phyloP scores from a whole-genome alignment of 1,139 yeast genomes.

The Geotrichum siamense region DNA sequence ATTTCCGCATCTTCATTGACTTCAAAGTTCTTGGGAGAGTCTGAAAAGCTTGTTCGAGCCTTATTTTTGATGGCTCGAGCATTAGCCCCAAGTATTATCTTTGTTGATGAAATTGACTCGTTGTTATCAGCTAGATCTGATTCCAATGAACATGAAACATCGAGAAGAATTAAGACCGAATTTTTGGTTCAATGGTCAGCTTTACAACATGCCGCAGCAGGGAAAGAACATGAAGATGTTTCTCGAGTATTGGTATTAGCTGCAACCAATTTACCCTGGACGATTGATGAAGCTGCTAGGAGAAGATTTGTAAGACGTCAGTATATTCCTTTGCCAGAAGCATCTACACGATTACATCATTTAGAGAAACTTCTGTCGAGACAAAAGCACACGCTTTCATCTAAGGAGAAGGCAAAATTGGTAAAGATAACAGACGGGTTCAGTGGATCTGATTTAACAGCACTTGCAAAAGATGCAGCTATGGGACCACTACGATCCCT shows the following conservation, averaged over 20 bases:
- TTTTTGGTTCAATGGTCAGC: conserved; percentile 96
- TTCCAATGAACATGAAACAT: conserved; percentile 83
- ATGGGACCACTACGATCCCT: conserved; percentile 93
- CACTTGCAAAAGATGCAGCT: conserved; percentile 94
- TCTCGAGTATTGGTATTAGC: conserved; percentile 85
- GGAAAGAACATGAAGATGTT: conserved; percentile 48
- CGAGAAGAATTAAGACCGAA: conserved; percentile 87
- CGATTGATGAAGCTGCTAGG: conserved; percentile 96
- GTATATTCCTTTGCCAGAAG: conserved; percentile 91
- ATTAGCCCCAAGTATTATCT: conserved; percentile 86
- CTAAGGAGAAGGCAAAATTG: conserved; percentile 53
- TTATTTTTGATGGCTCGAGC: conserved; percentile 78
- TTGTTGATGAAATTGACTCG: conserved; percentile 95
- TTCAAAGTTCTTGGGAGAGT: conserved; percentile 81
- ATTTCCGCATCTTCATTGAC: conserved; percentile 90
- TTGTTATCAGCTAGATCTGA: conserved; percentile 75
- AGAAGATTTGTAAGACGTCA: conserved; percentile 89
- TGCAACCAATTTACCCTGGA: conserved; percentile 97
- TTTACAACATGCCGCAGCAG: conserved; percentile 88
- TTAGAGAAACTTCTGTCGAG: conserved; percentile 59
- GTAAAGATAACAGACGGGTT: conserved; percentile 67
- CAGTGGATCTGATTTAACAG: conserved; percentile 92
- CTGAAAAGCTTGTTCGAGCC: conserved; percentile 89
- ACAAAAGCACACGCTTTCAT: conserved; percentile 63
- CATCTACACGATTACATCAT: conserved; percentile 71